A percentile compares a stretch with the other conserved stretches of the same genome.
Evolutionary conservation across 176 grass and related monocot species (phyloP).

Genomic region (Microstegium vimineum): DNA sequence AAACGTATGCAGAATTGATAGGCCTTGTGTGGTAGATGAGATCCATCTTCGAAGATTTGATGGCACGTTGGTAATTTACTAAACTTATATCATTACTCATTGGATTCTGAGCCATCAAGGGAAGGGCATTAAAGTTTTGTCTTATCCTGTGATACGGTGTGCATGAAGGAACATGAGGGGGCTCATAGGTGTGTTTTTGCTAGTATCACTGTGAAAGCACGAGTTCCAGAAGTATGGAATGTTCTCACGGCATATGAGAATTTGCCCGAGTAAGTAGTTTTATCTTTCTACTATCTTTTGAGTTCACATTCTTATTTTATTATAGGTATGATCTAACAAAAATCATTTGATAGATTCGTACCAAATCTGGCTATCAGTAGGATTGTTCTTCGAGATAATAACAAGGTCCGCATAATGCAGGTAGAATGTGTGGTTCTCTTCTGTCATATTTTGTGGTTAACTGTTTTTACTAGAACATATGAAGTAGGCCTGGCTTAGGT

Average conservation of each 20-base stretch:
- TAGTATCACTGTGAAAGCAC: conserved; percentile 93
- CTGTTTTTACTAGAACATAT: neutral
- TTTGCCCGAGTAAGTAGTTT: conserved; percentile 75
- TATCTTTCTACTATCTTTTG: conserved; percentile 23
- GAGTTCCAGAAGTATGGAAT: conserved; percentile 93
- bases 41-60: conserved; percentile 97
- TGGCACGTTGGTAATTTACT: conserved; percentile 74
- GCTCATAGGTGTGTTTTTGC: conserved; percentile 90
- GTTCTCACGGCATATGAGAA: conserved; percentile 85
- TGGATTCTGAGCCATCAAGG: conserved; percentile 1
- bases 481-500: neutral
- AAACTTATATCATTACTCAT: conserved; percentile 12
- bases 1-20: conserved; percentile 83
- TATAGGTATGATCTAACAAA: conserved; percentile 34
- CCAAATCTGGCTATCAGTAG: conserved; percentile 96
- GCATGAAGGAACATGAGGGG: conserved; percentile 83
- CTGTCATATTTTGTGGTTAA: neutral
- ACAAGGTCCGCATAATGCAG: conserved; percentile 97
- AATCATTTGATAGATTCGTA: conserved; percentile 63
- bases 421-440: conserved; percentile 28
- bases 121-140: conserved; percentile 25
- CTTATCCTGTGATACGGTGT: conserved; percentile 34
- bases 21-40: conserved; percentile 81
- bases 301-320: conserved; percentile 29
- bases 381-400: conserved; percentile 89